Evolutionary conservation across 2,329 filamentous ascomycete species (phyloP), one percentile per base, ranked within the genome.

Genomic region (Aspergillus sp.): DNA sequence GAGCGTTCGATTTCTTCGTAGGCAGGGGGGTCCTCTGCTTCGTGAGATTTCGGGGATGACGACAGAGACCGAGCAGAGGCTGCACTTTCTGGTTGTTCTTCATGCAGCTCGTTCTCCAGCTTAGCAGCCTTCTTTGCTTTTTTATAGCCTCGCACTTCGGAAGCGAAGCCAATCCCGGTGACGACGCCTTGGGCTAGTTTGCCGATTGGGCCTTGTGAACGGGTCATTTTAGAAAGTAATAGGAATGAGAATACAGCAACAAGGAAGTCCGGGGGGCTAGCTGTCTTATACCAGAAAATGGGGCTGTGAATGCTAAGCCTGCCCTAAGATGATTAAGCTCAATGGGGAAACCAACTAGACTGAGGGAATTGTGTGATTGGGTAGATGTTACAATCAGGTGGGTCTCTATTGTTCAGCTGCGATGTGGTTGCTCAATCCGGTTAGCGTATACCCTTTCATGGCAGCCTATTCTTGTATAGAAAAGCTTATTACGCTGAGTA

Each of bases 91-190:
- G 13, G 19, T 41, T 4, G 39, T 3, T 17, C n/a, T 42, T 42
- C 37, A 17, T 19, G 20, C 39, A n/a, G 20, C 22, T 47, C 33
- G 3, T 13, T 9, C 19, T 30, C 27, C 7, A 30, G 12, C 41
- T n/a, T 22, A 11, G 12, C 30, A 30, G 46, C 53, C 41, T 50
- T 56, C 33, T 60, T 41, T 40, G 44, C 44, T 60, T 65, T 20
- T 61, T 63, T 7, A 57, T 47, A 27, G 0, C 33, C 45, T 67
- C 66, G 47, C 61, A 63, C 61, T 52, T 69, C 67, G 0, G 66
- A 69, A 13, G 65, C 64, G 2, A 70, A 62, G n/a, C 68, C 67
- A n/a, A 70, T 65, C 6, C 67, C 63, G 4, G 66, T 58, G 24
- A 64, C 66, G 13, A 69, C 50, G n/a, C 65, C 61, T 52, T 61